Percentiles rank a stretch among this genome's conserved stretches.
Evolutionary conservation across 306 rosid species (phyloP).

Genomic region (Cucurbita moschata): DNA sequence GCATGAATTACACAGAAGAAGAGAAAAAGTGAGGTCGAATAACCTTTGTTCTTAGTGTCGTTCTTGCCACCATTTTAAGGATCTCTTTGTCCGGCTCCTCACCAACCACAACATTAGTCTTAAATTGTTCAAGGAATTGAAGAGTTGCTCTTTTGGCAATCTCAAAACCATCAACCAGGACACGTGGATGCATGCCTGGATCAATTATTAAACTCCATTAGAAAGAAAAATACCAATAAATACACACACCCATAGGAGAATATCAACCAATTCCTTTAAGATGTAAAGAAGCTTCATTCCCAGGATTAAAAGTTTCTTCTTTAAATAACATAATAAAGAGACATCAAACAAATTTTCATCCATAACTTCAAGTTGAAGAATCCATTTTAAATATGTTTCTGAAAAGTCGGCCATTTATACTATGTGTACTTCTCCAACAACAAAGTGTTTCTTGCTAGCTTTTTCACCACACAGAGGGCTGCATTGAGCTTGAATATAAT

Average conservation of each 20-base stretch:
- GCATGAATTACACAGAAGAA: not conserved
- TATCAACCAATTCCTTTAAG: not conserved
- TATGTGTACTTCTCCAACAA: not conserved
- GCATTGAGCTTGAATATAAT: not conserved
- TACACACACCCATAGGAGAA: not conserved
- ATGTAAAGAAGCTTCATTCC: not conserved
- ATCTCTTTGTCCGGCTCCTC: constrained; percentile 85
- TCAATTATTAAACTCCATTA: not conserved
- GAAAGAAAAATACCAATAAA: not conserved
- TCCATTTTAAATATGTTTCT: not conserved
- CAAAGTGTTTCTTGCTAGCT: not conserved
- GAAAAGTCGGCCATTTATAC: not conserved
- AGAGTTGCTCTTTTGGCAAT: constrained; percentile 87
- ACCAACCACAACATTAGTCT: constrained; percentile 78
- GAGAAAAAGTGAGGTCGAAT: not conserved
- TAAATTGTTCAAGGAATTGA: constrained; percentile 76
- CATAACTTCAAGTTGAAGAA: not conserved
- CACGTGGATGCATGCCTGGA: constrained; percentile 97
- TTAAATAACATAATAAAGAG: not conserved
- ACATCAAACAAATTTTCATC: not conserved
- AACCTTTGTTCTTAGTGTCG: constrained; percentile 89
- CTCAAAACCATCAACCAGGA: constrained; percentile 93
- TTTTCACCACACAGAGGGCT: not conserved
- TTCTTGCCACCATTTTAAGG: constrained; percentile 86
- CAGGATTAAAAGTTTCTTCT: not conserved